These are phyloP conservation scores for Aspergillus aculeatinus DNA, from an alignment of 2,329 filamentous ascomycete genomes.

Conservation along the genomic window DNA sequence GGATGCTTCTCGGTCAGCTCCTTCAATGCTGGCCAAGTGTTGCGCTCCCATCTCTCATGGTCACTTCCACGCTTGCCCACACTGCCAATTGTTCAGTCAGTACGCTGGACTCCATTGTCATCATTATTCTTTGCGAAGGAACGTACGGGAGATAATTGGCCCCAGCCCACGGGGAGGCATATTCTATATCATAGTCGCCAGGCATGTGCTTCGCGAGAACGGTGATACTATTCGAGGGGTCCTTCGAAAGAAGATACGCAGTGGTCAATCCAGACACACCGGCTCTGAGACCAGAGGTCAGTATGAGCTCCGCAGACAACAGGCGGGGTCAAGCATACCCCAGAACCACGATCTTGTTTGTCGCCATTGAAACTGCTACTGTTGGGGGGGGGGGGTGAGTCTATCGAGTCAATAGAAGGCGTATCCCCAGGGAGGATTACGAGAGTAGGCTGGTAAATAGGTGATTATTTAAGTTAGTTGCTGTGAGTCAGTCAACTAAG, in stretches of 20 bases:
- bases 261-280: conserved; percentile 67
- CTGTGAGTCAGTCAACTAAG: not conserved
- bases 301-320: conserved; percentile 6
- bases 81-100: conserved; percentile 20
- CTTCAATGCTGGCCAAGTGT: conserved; percentile 64
- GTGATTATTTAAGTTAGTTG: no score
- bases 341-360: conserved; percentile 41
- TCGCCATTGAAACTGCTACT: conserved; percentile 24
- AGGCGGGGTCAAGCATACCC: conserved; percentile 29
- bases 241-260: conserved; percentile 60
- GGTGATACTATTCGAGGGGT: conserved; percentile 60
- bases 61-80: conserved; percentile 40
- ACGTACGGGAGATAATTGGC: conserved; percentile 74
- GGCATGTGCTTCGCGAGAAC: conserved; percentile 87
- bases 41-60: conserved; percentile 56
- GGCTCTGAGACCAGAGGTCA: conserved; percentile 46
- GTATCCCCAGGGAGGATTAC: not conserved
- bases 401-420: no score
- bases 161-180: conserved; percentile 85
- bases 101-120: not conserved
- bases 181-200: conserved; percentile 88
- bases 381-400: not conserved
- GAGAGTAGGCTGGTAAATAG: no score
- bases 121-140: not conserved
- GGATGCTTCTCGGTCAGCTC: conserved; percentile 63